These are phyloP conservation scores for Enterocytospora artemiae DNA, from an alignment of 371 early-diverging fungal genomes.

Conservation along the genomic window DNA sequence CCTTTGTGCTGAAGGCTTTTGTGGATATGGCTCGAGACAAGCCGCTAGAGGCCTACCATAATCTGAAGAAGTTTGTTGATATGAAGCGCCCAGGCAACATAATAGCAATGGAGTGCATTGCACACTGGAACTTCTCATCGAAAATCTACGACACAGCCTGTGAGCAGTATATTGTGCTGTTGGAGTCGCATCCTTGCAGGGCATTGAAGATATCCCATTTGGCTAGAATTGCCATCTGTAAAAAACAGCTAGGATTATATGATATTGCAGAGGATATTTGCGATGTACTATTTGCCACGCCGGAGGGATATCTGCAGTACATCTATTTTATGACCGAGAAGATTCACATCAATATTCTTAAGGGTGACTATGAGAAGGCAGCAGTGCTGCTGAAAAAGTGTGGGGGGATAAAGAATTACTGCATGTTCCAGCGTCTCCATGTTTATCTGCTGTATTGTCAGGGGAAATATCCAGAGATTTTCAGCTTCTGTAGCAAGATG, in stretches of 20 bases:
- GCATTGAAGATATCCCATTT: not conserved
- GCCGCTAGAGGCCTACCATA: not conserved
- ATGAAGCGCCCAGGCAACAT: not conserved
- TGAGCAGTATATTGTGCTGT: not conserved
- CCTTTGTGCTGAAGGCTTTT: not conserved
- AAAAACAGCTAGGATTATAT: slow-evolving; percentile 13
- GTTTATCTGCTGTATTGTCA: not conserved
- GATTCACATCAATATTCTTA: slow-evolving; percentile 7
- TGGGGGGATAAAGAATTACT: not conserved
- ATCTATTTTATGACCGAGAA: not conserved
- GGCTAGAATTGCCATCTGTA: not conserved
- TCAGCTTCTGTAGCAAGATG: not conserved
- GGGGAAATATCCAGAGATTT: not conserved
- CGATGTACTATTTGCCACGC: not conserved
- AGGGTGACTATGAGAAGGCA: not conserved
- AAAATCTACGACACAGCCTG: not conserved
- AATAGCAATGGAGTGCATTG: slow-evolving; percentile 1
- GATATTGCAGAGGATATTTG: not conserved
- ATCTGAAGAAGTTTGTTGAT: not conserved
- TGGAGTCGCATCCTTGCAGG: not conserved
- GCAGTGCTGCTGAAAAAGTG: not conserved
- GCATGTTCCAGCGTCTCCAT: slow-evolving; percentile 1
- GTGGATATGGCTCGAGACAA: not conserved
- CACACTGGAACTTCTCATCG: slow-evolving; percentile 7
- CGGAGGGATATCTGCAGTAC: not conserved